Evolutionary conservation across 495 filamentous ascomycete genomes (phyloP).

Genomic region (Cenococcum geophilum): DNA sequence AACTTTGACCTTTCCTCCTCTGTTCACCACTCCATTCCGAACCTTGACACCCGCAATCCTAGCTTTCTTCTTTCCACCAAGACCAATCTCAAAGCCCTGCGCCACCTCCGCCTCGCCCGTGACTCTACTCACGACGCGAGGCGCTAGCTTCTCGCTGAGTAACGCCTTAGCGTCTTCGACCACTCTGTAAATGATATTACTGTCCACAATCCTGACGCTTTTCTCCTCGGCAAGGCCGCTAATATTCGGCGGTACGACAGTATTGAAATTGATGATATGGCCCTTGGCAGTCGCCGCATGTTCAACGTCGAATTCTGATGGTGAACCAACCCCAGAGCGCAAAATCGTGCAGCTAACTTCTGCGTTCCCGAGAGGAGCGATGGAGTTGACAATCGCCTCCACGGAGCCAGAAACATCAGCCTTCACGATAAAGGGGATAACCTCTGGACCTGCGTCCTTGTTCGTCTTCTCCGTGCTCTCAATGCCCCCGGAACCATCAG

Average conservation of each 20-base stretch:
- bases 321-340: conserved; percentile 66
- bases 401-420: conserved; percentile 89
- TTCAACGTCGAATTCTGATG: conserved; percentile 84
- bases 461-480: conserved; percentile 27
- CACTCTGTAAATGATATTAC: conserved; percentile 89
- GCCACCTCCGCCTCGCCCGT: conserved; percentile 83
- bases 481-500: conserved; percentile 11
- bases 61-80: conserved; percentile 61
- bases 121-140: conserved; percentile 58
- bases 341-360: conserved; percentile 75
- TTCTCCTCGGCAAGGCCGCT: conserved; percentile 58
- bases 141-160: conserved; percentile 62
- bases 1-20: conserved; percentile 61
- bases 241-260: conserved; percentile 60
- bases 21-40: conserved; percentile 66
- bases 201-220: conserved; percentile 71
- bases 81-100: conserved; percentile 74
- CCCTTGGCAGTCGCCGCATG: conserved; percentile 69
- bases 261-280: conserved; percentile 82
- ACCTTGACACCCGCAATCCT: conserved; percentile 85
- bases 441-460: conserved; percentile 48
- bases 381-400: conserved; percentile 73
- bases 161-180: conserved; percentile 70
- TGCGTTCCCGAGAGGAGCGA: conserved; percentile 71
- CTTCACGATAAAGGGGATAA: conserved; percentile 82